These are phyloP conservation scores for Annulohypoxylon moriforme DNA, from an alignment of 495 filamentous ascomycete species.

Conservation along the genomic window DNA sequence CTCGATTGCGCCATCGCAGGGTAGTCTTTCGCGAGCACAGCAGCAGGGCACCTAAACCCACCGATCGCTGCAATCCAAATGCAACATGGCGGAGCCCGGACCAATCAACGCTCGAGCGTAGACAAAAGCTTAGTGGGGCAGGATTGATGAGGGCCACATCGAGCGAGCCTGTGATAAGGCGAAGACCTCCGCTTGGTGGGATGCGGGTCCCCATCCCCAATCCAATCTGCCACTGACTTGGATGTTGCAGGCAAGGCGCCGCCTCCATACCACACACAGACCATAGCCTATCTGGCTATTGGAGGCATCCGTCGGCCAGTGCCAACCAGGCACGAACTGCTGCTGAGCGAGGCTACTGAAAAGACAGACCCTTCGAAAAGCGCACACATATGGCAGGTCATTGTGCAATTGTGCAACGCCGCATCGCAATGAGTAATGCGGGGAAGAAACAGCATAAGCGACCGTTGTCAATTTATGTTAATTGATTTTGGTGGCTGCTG, in stretches of 20 bases:
- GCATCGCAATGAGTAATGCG: slow-evolving; percentile 38
- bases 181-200: slow-evolving; percentile 38
- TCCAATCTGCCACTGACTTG: slow-evolving; percentile 15
- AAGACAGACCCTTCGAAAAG: slow-evolving; percentile 11
- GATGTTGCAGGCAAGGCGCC: slow-evolving; percentile 29
- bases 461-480: slow-evolving; percentile 28
- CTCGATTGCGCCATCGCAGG: slow-evolving; percentile 51
- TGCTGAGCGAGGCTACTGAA: slow-evolving; percentile 27
- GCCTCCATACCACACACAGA: slow-evolving; percentile 3
- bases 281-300: slow-evolving; percentile 22
- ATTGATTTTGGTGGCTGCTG: slow-evolving; percentile 13
- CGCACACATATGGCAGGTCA: slow-evolving; percentile 10
- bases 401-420: slow-evolving; percentile 37
- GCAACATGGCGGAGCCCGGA: slow-evolving; percentile 30
- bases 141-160: slow-evolving; percentile 3
- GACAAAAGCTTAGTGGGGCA: slow-evolving; percentile 29
- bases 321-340: slow-evolving; percentile 30
- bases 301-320: slow-evolving; percentile 10
- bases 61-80: slow-evolving; percentile 41
- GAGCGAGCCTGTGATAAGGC: slow-evolving; percentile 37
- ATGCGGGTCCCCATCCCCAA: slow-evolving; percentile 4
- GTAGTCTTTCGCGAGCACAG: slow-evolving; percentile 42
- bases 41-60: slow-evolving; percentile 36
- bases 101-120: slow-evolving; percentile 34
- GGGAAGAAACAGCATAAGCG: slow-evolving; percentile 24